A percentile compares a stretch with the other conserved stretches of the same genome.
These are phyloP conservation scores for Hortiboletus campestris DNA, from an alignment of 768 basidiomycete genomes.

Conservation along the genomic window DNA sequence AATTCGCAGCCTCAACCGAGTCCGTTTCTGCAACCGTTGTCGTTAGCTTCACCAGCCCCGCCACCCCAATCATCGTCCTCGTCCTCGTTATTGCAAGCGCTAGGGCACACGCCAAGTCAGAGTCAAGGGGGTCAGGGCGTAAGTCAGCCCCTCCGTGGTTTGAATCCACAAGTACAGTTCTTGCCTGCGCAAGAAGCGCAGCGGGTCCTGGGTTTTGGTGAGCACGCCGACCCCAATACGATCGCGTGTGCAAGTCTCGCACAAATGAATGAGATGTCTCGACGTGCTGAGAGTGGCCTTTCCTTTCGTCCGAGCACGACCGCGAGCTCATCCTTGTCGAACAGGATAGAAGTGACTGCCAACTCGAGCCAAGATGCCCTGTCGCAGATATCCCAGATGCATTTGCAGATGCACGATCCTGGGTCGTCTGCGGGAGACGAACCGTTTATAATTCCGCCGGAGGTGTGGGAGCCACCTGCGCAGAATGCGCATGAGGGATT, in stretches of 20 bases:
- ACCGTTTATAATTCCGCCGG: slow-evolving; percentile 28
- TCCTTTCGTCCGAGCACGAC: slow-evolving; percentile 28
- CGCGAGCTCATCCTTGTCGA: slow-evolving; percentile 17
- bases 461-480: slow-evolving; percentile 26
- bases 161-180: slow-evolving; percentile 37
- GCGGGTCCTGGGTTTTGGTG: slow-evolving; percentile 40
- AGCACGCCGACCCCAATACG: slow-evolving; percentile 49
- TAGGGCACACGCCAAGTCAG: slow-evolving; percentile 17
- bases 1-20: slow-evolving; percentile 28
- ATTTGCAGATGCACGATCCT: slow-evolving; percentile 41
- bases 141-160: slow-evolving; percentile 2
- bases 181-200: slow-evolving; percentile 57
- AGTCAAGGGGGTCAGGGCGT: slow-evolving; percentile 2
- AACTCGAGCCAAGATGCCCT: slow-evolving; percentile 43
- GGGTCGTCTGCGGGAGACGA: slow-evolving; percentile 29
- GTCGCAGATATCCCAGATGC: slow-evolving; percentile 46
- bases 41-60: slow-evolving; percentile 17
- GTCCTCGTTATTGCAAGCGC: slow-evolving; percentile 26
- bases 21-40: slow-evolving; percentile 27
- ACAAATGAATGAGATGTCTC: slow-evolving; percentile 78
- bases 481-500: slow-evolving; percentile 56
- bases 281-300: slow-evolving; percentile 48
- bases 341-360: slow-evolving; percentile 12
- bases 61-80: slow-evolving; percentile 15
- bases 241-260: slow-evolving; percentile 65